Evolutionary conservation across 306 rosid species (phyloP).

Genomic region (Elaeagnus macrophylla): DNA sequence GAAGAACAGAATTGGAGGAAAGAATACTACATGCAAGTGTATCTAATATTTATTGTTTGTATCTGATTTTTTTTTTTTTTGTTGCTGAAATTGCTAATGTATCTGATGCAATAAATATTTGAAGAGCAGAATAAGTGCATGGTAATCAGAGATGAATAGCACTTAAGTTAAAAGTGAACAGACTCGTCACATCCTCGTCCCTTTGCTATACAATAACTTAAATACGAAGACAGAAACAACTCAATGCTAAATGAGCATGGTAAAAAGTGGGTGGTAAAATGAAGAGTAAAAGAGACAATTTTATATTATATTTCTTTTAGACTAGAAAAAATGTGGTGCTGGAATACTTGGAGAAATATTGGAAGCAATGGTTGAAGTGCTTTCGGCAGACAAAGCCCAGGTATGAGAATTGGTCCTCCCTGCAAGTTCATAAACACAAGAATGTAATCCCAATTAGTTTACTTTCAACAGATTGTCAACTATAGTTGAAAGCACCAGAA

Average conservation of each 20-base stretch:
- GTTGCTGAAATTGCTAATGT: no score
- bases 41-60: no score
- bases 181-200: no score
- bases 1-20: no score
- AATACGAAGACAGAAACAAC: no score
- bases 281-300: neutral
- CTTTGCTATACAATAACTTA: no score
- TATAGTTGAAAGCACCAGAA: neutral
- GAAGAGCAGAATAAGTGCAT: no score
- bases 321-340: slow-evolving; percentile 9
- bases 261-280: neutral
- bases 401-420: slow-evolving; percentile 91
- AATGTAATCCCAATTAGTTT: neutral
- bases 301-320: neutral
- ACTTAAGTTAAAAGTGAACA: no score
- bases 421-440: slow-evolving; percentile 30
- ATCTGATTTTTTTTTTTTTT: no score
- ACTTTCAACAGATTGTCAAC: neutral
- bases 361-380: slow-evolving; percentile 95
- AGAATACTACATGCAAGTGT: no score
- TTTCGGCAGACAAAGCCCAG: slow-evolving; percentile 91
- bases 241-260: neutral
- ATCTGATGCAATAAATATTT: no score
- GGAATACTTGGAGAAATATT: slow-evolving; percentile 78
- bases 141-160: no score